Conservation (phyloP, 768 basidiomycete species). For the Tephrocybe rancida region DNA sequence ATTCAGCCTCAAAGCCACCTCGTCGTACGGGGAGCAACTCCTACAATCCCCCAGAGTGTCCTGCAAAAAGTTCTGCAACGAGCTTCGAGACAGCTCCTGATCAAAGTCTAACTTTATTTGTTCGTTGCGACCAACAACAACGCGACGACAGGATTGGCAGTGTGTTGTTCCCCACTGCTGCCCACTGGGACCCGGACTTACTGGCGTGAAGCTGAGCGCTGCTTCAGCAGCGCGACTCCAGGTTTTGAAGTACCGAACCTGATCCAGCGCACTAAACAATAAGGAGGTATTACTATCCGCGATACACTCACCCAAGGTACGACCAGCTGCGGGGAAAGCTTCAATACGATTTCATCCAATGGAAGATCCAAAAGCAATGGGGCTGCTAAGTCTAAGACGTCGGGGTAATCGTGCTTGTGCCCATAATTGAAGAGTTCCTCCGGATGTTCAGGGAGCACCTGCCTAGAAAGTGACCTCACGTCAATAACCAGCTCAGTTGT, state of each 20-base stretch:
- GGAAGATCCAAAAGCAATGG: not conserved
- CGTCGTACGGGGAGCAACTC: no score
- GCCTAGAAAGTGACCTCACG: not conserved
- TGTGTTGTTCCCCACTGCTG: no score
- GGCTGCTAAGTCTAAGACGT: not conserved
- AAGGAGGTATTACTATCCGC: no score
- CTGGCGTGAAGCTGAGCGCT: not conserved
- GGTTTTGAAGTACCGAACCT: not conserved
- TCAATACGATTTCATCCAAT: not conserved
- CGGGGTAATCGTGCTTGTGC: conserved; percentile 8
- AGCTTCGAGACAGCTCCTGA: no score
- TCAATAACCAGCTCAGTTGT: not conserved
- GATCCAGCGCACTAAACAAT: no score
- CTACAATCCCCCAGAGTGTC: no score
- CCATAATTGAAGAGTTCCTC: conserved; percentile 14
- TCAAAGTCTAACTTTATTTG: no score
- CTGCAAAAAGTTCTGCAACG: no score
- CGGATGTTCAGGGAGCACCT: conserved; percentile 10
- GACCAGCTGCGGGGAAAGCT: not conserved
- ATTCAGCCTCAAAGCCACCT: no score
- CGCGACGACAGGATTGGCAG: no score
- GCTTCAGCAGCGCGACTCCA: not conserved
- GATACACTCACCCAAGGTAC: not conserved
- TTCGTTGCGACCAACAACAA: no score
- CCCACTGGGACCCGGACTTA: no score